Base-by-base conservation (phyloP, 495 filamentous ascomycete genomes). In the Xylaria castorea region DNA sequence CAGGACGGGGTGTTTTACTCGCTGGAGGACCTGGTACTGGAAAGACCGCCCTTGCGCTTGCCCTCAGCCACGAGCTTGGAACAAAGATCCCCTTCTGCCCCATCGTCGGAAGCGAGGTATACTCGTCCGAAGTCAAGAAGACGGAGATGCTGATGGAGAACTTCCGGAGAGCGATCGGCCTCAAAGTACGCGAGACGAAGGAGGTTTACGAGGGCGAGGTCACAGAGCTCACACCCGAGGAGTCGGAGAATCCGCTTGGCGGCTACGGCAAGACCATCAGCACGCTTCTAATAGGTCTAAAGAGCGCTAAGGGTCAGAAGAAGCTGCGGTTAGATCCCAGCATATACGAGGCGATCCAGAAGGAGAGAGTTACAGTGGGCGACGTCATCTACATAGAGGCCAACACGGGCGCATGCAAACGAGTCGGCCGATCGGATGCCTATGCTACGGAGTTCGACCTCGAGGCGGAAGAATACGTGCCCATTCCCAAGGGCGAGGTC, bases 341-440 rank as follows among this genome's bases (percentile, higher is more conserved):
- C 80, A 98, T 99, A 79, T 99, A 98, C 87, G 96, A 99, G 83
- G 95, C 95, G 40, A 96, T 99, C 73, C 97, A 98, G 82, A 98
- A 98, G 85, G 96, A 99, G 86, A 87, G 95, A 22, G 96, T 99
- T 62, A 92, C 94, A 0, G 91, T 97, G 20, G 96, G 96, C 77
- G 96, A 99, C 78, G 95, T 99, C 74, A 94, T 99, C 81, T 98
- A 98, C 84, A 97, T 99, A 74, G 96, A 99, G 86, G 95, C 95
- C 58, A 98, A 97, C 83, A 98, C 96, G 8, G 96, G 96, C 67
- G 93, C 96, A 50, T 97, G 96, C 82, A 99, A 98, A 86, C 88
- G 96, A 75, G 96, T 99, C 9, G 96, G 96, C 22, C 88, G 96
- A 72, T 96, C 93, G 11, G 97, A 98, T 78, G 95, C 96, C 27